Conservation (phyloP, 2,329 filamentous ascomycete species). For the Alternaria infectoria region DNA sequence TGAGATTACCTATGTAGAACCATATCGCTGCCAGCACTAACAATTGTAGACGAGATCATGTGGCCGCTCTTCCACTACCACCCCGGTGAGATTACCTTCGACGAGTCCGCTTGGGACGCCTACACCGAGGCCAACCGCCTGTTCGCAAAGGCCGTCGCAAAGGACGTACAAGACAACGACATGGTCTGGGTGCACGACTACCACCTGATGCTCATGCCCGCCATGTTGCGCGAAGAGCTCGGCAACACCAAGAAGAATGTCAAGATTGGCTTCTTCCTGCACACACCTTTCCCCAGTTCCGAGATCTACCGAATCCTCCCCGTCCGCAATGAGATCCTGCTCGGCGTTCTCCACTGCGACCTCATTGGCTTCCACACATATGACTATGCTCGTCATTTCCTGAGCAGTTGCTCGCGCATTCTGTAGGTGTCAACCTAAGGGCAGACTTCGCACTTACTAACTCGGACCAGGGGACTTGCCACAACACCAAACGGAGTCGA, state of each 20-base stretch:
- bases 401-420: constrained; percentile 95
- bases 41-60: constrained; percentile 76
- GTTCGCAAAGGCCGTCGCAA: constrained; percentile 86
- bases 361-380: constrained; percentile 98
- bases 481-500: constrained; percentile 95
- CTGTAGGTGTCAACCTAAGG: constrained; percentile 60
- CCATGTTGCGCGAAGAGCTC: constrained; percentile 92
- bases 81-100: constrained; percentile 96
- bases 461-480: constrained; percentile 60
- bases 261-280: constrained; percentile 97
- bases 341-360: constrained; percentile 90
- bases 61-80: constrained; percentile 99
- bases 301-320: constrained; percentile 97
- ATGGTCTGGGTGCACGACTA: constrained; percentile 99
- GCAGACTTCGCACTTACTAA: constrained; percentile 10
- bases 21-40: constrained; percentile 4
- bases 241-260: constrained; percentile 83
- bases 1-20: constrained; percentile 53
- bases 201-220: constrained; percentile 93
- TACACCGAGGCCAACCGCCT: constrained; percentile 92
- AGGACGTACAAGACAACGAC: constrained; percentile 90
- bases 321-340: constrained; percentile 85
- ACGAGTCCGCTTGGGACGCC: constrained; percentile 91
- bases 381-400: constrained; percentile 96
- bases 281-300: constrained; percentile 95